Base-by-base conservation (phyloP, 75 land plant species). In the Adiantum capillusveneris region DNA sequence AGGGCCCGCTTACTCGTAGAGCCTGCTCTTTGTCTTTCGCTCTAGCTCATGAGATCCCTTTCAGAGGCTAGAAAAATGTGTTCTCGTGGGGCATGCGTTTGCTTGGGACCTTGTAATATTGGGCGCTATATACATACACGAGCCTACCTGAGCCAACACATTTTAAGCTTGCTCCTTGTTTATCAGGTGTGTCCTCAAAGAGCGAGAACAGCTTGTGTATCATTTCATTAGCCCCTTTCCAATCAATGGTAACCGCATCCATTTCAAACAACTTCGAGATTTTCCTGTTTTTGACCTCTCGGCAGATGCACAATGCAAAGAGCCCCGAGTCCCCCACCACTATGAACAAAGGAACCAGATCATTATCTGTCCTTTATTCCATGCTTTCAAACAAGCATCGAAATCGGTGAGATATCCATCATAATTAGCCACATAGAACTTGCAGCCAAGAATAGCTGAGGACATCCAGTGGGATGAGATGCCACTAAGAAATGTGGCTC, bases 391-490 rank as follows among this genome's bases (percentile, higher is more conserved):
- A 0, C 18, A 27, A 29, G 83, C 34, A 66, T 79, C 78, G 58
- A 86, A 75, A 27, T 65, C 61, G 6, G 89, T 42, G 9, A 83
- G 48, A 46, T 41, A 55, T 20, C 69, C 63, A 0, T 83, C 76
- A 56, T 68, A 67, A 21, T 76, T 80, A 13, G 65, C 43, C 5
- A 85, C 78, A 64, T 68, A 85, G 57, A 82, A 68, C 2, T 59
- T 66, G 0, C 57, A 46, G 9, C 42, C 29, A 44, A 73, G 49
- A 25, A 83, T 13, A 1, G 86, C 86, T 2, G 81, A 77, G 13
- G 81, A 67, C 31, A 84, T 65, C 65, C 75, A 78, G 31, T 77
- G 81, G 0, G 79, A 67, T 0, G 90, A 77, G 53, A 72, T 77
- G 37, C 81, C 75, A 0, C 67, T 60, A 0, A 60, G 46, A 58